Conservation (phyloP, 192 early-diverging fungal species). For the Backusella sp. region DNA sequence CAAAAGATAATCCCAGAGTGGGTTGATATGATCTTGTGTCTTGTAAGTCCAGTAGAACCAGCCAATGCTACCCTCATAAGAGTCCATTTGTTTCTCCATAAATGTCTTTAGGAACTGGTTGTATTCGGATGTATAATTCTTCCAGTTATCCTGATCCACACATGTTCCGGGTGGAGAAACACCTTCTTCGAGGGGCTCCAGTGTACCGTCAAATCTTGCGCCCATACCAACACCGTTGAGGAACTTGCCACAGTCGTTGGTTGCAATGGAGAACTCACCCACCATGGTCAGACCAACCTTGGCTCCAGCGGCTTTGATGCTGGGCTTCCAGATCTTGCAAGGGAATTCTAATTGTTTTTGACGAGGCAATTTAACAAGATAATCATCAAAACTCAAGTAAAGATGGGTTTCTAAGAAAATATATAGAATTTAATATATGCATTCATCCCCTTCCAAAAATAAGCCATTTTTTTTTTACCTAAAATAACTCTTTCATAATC, state of each 20-base stretch:
- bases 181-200: slow-evolving; percentile 25
- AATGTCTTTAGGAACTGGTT: slow-evolving; percentile 48
- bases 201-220: slow-evolving; percentile 64
- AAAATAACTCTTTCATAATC: slow-evolving; percentile 39
- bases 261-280: slow-evolving; percentile 70
- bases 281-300: slow-evolving; percentile 61
- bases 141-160: slow-evolving; percentile 44
- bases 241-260: slow-evolving; percentile 72
- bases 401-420: slow-evolving; percentile 43
- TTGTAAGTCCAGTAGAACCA: slow-evolving; percentile 80
- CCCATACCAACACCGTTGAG: slow-evolving; percentile 64
- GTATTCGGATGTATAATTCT: slow-evolving; percentile 43
- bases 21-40: slow-evolving; percentile 57
- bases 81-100: slow-evolving; percentile 58
- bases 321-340: slow-evolving; percentile 19
- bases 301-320: slow-evolving; percentile 36
- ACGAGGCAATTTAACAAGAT: slow-evolving; percentile 28
- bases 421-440: background rate
- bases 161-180: slow-evolving; percentile 57
- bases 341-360: slow-evolving; percentile 29
- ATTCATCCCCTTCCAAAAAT: background rate
- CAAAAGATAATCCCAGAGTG: slow-evolving; percentile 71
- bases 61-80: slow-evolving; percentile 57
- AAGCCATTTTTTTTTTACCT: slow-evolving; percentile 32
- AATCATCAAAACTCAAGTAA: slow-evolving; percentile 47